Conservation (phyloP, 257 asterid genomes). For the Solanum sejunctum region DNA sequence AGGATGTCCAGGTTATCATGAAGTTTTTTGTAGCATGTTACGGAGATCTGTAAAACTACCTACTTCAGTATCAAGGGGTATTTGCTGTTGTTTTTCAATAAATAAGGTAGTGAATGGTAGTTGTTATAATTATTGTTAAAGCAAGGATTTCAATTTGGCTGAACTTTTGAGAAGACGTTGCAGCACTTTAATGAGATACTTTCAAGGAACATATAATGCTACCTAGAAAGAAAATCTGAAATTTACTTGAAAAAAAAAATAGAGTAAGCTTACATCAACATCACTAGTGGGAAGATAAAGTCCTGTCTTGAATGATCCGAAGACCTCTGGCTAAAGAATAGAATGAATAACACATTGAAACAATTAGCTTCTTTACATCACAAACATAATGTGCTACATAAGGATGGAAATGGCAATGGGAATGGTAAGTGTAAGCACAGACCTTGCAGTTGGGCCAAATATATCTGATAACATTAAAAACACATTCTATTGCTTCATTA, state of each 20-base stretch:
- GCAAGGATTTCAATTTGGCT: not conserved
- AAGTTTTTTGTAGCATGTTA: not conserved
- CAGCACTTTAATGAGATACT: not conserved
- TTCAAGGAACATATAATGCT: not conserved
- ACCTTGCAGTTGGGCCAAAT: constrained; percentile 94
- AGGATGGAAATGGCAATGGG: not conserved
- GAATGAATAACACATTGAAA: not conserved
- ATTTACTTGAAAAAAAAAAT: not conserved
- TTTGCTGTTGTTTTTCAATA: not conserved
- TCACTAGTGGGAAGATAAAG: constrained; percentile 97
- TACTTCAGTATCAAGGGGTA: not conserved
- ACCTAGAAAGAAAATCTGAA: not conserved
- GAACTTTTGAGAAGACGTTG: not conserved
- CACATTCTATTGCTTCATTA: constrained; percentile 63
- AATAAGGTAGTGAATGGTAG: not conserved
- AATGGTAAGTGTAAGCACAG: not conserved
- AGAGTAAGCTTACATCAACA: constrained; percentile 56
- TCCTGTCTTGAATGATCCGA: constrained; percentile 94
- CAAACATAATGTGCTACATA: not conserved
- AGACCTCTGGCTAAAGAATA: constrained; percentile 59
- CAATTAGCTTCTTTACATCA: not conserved
- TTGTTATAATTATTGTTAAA: not conserved
- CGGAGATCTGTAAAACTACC: not conserved
- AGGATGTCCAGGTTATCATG: not conserved
- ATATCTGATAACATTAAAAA: constrained; percentile 60